Conservation (phyloP, 768 basidiomycete species). For the Cystobasidiopsis lactophilus region DNA sequence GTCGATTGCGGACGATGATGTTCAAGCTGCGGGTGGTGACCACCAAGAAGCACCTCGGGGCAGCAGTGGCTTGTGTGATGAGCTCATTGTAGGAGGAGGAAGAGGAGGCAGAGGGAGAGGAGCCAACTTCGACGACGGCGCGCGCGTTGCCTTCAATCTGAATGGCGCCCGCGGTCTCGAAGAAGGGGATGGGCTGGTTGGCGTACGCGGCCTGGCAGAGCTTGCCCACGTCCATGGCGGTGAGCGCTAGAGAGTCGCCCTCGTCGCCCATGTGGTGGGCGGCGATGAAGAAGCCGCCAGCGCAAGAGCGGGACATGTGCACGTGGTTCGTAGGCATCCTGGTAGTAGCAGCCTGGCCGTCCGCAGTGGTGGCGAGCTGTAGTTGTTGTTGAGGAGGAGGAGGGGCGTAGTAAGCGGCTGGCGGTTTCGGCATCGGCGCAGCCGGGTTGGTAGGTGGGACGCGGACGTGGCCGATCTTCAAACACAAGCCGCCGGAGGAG, state of each 20-base stretch:
- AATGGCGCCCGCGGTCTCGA: constrained; percentile 56
- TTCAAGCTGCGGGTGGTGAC: constrained; percentile 68
- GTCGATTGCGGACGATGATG: constrained; percentile 54
- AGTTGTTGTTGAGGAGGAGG: constrained; percentile 50
- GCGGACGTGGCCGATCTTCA: constrained; percentile 57
- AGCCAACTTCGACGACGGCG: constrained; percentile 41
- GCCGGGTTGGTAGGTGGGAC: constrained; percentile 41
- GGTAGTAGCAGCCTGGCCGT: neutral
- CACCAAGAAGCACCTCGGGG: constrained; percentile 59
- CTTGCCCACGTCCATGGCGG: constrained; percentile 14
- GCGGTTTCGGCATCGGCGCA: constrained; percentile 46
- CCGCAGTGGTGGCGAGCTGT: neutral
- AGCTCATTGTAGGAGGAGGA: constrained; percentile 40
- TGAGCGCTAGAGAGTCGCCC: constrained; percentile 19
- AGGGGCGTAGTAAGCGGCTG: constrained; percentile 24
- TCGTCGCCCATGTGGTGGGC: constrained; percentile 18
- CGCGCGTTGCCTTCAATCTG: constrained; percentile 62
- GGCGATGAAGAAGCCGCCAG: constrained; percentile 16
- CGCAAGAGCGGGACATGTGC: neutral
- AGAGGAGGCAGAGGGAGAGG: constrained; percentile 25
- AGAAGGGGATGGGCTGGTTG: constrained; percentile 24
- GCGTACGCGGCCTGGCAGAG: constrained; percentile 3
- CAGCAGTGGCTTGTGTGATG: constrained; percentile 54
- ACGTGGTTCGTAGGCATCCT: constrained; percentile 9
- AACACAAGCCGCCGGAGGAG: constrained; percentile 28